Evolutionary conservation across 2,329 filamentous ascomycete genomes (phyloP).

Genomic region (Pestalotiopsis sp.): DNA sequence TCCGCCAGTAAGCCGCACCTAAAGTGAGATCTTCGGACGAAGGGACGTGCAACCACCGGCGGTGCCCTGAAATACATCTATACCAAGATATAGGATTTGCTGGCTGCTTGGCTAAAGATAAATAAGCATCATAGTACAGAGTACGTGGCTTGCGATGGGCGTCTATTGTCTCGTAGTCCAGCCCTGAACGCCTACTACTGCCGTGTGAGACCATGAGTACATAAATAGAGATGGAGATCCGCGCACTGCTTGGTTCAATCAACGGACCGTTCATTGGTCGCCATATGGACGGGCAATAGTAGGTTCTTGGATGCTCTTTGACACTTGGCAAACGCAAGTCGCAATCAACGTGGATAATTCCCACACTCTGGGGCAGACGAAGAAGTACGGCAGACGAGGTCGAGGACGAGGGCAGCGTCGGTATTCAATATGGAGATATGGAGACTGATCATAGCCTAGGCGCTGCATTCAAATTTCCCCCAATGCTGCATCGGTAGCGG

Average conservation of each 20-base stretch:
- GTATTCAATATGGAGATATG: not conserved
- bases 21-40: constrained; percentile 6
- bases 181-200: not conserved
- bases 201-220: not conserved
- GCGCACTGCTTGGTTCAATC: not conserved
- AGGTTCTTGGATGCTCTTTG: not conserved
- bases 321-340: not conserved
- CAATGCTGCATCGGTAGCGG: not conserved
- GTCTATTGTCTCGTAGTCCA: not conserved
- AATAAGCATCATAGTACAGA: not conserved
- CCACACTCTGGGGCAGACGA: not conserved
- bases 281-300: not conserved
- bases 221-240: not conserved
- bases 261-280: not conserved
- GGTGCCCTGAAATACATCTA: not conserved
- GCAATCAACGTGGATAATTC: not conserved
- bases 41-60: not conserved
- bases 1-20: not conserved
- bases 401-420: not conserved
- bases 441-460: not conserved
- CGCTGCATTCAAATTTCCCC: not conserved
- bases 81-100: not conserved
- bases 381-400: not conserved
- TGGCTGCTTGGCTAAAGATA: not conserved
- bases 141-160: not conserved